phyloP scores from a whole-genome alignment of 805 yeast species.

The Blastobotrys peoriensis region DNA sequence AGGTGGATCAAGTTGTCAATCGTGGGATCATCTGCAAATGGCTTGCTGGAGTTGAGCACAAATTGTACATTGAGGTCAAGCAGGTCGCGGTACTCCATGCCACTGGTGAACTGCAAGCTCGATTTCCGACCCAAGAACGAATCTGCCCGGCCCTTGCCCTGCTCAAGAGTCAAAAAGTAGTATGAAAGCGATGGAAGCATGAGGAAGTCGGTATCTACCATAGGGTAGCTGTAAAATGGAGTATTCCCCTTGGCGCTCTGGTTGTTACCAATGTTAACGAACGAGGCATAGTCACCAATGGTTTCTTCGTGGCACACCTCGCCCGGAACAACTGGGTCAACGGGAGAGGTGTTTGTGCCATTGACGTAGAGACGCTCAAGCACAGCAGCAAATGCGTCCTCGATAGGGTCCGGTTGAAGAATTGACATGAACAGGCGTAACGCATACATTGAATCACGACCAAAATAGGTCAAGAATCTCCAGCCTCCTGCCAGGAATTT shows the following conservation, averaged over 20 bases:
- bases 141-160: slow-evolving; percentile 5
- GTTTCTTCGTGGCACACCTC: slow-evolving; percentile 12
- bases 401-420: slow-evolving; percentile 6
- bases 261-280: slow-evolving; percentile 7
- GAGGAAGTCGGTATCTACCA: slow-evolving; percentile 7
- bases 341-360: slow-evolving; percentile 9
- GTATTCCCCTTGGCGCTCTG: slow-evolving; percentile 3
- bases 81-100: slow-evolving; percentile 3
- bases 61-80: slow-evolving; percentile 4
- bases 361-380: slow-evolving; percentile 9
- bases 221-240: slow-evolving; percentile 7
- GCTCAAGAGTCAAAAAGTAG: slow-evolving; percentile 5
- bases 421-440: slow-evolving; percentile 7
- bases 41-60: slow-evolving; percentile 6
- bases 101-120: slow-evolving; percentile 2
- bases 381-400: slow-evolving; percentile 6
- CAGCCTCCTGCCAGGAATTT: slow-evolving; percentile 10
- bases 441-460: slow-evolving; percentile 7
- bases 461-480: slow-evolving; percentile 9
- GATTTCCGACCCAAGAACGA: slow-evolving; percentile 4
- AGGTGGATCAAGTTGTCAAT: slow-evolving; percentile 8
- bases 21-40: slow-evolving; percentile 8
- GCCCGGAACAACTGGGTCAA: slow-evolving; percentile 4
- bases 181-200: slow-evolving; percentile 9
- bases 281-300: slow-evolving; percentile 12